Conservation (phyloP, 495 filamentous ascomycete species). For the Amorphotheca resinae region DNA sequence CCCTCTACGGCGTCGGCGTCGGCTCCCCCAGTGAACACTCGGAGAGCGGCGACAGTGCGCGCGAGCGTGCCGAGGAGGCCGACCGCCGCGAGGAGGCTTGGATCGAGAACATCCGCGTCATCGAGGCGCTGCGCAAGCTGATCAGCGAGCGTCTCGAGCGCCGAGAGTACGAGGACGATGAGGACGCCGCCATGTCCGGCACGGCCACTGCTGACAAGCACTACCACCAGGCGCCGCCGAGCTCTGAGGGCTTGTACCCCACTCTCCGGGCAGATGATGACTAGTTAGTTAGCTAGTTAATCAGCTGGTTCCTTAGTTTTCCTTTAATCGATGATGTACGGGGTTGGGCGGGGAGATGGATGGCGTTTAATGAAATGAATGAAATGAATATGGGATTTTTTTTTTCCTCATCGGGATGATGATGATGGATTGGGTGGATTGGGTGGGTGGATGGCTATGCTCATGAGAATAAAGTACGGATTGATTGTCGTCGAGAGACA, state of each 20-base stretch:
- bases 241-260: constrained; percentile 31
- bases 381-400: too few relatives aligned
- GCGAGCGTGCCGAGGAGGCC: constrained; percentile 42
- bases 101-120: constrained; percentile 72
- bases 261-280: constrained; percentile 26
- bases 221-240: constrained; percentile 1
- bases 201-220: neutral
- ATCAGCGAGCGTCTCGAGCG: constrained; percentile 52
- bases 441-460: too few relatives aligned
- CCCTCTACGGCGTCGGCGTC: constrained; percentile 25
- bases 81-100: constrained; percentile 52
- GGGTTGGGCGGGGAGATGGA: too few relatives aligned
- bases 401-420: too few relatives aligned
- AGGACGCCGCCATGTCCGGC: constrained; percentile 20
- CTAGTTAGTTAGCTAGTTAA: too few relatives aligned
- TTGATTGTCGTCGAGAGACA: too few relatives aligned
- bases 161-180: constrained; percentile 45
- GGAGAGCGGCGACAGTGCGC: constrained; percentile 30
- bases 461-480: too few relatives aligned
- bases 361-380: too few relatives aligned
- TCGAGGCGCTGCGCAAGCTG: constrained; percentile 60
- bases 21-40: constrained; percentile 11
- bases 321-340: too few relatives aligned
- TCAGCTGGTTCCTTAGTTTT: too few relatives aligned
- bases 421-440: too few relatives aligned